Conservation (phyloP, 306 rosid genomes). For the Elaeagnus macrophylla region DNA sequence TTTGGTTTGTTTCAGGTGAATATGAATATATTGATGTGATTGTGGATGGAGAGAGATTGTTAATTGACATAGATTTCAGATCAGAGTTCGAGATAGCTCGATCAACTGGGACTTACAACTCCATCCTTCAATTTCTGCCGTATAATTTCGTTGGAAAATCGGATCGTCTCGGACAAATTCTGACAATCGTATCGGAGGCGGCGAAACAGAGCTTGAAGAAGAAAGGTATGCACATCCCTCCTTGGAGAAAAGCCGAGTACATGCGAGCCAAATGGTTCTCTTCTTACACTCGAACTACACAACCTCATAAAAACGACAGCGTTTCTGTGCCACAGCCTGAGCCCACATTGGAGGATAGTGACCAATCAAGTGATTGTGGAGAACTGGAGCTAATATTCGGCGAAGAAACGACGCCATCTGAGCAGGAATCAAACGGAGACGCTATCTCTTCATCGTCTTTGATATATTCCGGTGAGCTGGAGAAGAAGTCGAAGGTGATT, state of each 20-base stretch:
- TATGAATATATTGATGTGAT: slow-evolving; percentile 84
- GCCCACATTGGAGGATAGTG: slow-evolving; percentile 8
- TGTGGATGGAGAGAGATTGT: slow-evolving; percentile 63
- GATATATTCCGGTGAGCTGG: slow-evolving; percentile 8
- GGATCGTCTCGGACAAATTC: slow-evolving; percentile 72
- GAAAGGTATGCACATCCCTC: slow-evolving; percentile 97
- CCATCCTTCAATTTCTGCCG: slow-evolving; percentile 75
- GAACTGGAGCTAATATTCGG: slow-evolving; percentile 72
- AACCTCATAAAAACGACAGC: slow-evolving; percentile 6
- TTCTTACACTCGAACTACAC: slow-evolving; percentile 32
- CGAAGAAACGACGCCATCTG: slow-evolving; percentile 25
- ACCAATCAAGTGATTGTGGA: slow-evolving; percentile 37
- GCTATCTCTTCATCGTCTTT: slow-evolving; percentile 2
- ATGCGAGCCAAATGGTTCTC: slow-evolving; percentile 93
- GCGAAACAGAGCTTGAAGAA: slow-evolving; percentile 81
- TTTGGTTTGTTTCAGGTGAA: slow-evolving; percentile 53
- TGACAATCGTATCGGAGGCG: slow-evolving; percentile 67
- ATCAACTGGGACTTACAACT: slow-evolving; percentile 70
- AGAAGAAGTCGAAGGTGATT: slow-evolving; percentile 6
- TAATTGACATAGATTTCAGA: slow-evolving; percentile 78
- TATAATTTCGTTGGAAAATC: slow-evolving; percentile 74
- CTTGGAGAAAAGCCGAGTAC: slow-evolving; percentile 92
- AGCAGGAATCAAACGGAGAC: background rate
- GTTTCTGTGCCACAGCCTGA: background rate
- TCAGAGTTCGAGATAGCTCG: slow-evolving; percentile 97